phyloP scores from a whole-genome alignment of 1,284 basidiomycete genomes.

The Porogramme epimiltina region DNA sequence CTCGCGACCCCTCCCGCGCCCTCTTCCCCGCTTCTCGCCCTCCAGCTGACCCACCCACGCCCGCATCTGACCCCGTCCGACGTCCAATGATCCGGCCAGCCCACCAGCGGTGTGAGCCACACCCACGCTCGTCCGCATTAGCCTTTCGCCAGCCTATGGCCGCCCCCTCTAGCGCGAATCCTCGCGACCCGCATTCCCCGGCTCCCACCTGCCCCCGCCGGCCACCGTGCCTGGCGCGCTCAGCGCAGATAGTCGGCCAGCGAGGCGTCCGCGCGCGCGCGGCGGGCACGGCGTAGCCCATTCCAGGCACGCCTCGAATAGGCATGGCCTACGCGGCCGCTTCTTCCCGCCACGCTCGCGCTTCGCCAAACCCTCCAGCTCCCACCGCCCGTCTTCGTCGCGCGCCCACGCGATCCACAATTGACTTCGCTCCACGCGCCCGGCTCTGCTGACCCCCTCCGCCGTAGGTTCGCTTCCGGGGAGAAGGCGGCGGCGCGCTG shows the following conservation, averaged over 20 bases:
- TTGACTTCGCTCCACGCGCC: too few species aligned
- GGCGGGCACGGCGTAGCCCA: neutral
- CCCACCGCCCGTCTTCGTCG: too few species aligned
- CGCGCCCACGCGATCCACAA: too few species aligned
- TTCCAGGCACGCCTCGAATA: neutral
- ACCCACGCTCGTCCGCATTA: constrained; percentile 15
- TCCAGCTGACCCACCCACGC: constrained; percentile 15
- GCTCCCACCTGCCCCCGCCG: constrained; percentile 11
- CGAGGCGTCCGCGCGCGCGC: neutral
- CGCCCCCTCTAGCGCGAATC: neutral
- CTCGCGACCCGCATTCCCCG: neutral
- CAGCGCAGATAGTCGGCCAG: constrained; percentile 1
- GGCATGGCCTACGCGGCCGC: too few species aligned
- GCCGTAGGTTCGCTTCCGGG: too few species aligned
- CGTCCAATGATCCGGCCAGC: constrained; percentile 16
- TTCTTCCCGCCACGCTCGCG: too few species aligned
- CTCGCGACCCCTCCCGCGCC: neutral
- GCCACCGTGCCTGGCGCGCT: constrained; percentile 4
- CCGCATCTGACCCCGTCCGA: constrained; percentile 11
- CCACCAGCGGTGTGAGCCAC: neutral
- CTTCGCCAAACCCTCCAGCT: too few species aligned
- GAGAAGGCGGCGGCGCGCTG: too few species aligned
- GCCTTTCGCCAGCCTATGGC: constrained; percentile 18
- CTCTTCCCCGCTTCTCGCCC: constrained; percentile 11
- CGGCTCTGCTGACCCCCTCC: too few species aligned